Conservation (phyloP, 2,329 filamentous ascomycete species). For the Mollisiaceae sp. region DNA sequence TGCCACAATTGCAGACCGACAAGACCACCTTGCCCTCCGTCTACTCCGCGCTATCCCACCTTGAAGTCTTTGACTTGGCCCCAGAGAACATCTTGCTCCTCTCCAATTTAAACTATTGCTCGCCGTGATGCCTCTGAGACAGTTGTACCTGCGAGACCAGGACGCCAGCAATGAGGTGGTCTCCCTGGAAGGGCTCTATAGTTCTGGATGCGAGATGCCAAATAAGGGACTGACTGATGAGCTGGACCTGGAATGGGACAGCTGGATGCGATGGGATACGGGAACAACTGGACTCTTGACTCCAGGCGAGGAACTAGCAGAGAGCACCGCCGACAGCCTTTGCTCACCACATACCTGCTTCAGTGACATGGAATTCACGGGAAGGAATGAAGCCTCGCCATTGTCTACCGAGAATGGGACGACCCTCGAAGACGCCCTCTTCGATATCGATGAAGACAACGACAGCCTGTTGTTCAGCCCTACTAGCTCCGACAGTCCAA, state of each 20-base stretch:
- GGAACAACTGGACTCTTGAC: conserved; percentile 1
- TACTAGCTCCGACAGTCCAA: not conserved
- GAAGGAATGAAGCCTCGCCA: conserved; percentile 15
- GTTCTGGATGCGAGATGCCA: conserved; percentile 17
- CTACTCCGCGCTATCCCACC: not conserved
- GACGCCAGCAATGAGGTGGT: conserved; percentile 7
- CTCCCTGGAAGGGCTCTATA: conserved; percentile 4
- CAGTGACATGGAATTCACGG: conserved; percentile 16
- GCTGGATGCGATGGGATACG: conserved; percentile 27
- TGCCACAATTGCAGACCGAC: not conserved
- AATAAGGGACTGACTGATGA: conserved; percentile 21
- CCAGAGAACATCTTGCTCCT: not conserved
- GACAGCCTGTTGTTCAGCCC: not conserved
- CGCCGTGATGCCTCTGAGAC: conserved; percentile 1
- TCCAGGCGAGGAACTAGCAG: conserved; percentile 2
- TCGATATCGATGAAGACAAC: conserved; percentile 21
- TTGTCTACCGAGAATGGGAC: conserved; percentile 12
- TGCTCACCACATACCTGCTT: conserved; percentile 17
- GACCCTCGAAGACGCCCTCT: conserved; percentile 19
- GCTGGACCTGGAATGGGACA: conserved; percentile 22
- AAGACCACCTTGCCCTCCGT: not conserved
- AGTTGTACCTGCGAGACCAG: not conserved
- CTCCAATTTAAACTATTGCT: not conserved
- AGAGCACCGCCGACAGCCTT: conserved; percentile 16
- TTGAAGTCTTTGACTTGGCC: not conserved